Base-by-base conservation (phyloP, 2,329 filamentous ascomycete genomes). In the Ophiostoma sp. region DNA sequence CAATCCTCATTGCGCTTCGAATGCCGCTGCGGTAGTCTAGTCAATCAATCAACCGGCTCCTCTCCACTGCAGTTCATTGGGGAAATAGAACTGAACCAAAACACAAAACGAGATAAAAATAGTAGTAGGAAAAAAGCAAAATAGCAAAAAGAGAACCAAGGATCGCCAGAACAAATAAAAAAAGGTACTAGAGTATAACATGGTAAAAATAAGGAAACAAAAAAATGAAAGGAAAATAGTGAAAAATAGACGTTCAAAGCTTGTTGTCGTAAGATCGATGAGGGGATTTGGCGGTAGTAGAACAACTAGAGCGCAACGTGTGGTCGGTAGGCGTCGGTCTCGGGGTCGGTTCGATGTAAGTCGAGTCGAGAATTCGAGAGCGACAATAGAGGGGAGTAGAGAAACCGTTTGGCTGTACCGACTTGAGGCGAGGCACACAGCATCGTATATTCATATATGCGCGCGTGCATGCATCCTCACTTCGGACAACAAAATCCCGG, bases 211-310 rank as follows among this genome's bases (percentile, higher is more conserved):
- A 52, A 71, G 50, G 69, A 22, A 75, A 79, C 50, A 77, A 79
- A 73, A 59, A 39, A 78, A 45, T 8, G 45, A 70, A 64, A 55
- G 50, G 57, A 52, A 64, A 71, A 73, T 74, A 45, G 63, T 55
- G 72, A 70, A 72, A 71, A 52, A 72, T 73, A 75, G 50, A 73
- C 69, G 77, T 81, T 79, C 79, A 81, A 78, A 73, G 66, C 63
- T 71, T 55, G 70, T 72, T 70, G 79, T 79, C 79, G 76, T 80
- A 79, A 80, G 78, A 76, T 80, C 79, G 50, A 64, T 79, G 71
- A 75, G 64, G 69, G 25, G 12, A n/a, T 55, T 48, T 42, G 59
- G 52, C 57, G 68, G 61, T 59, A 50, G 48, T 22, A 25, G 39
- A 64, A 70, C 39, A 70, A 39, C 22, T 70, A 48, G n/a, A 42